Evolutionary conservation across 108 stramenopile species (phyloP), one percentile per base, ranked within the genome.

Genomic region (Aurantiochytrium sp.): DNA sequence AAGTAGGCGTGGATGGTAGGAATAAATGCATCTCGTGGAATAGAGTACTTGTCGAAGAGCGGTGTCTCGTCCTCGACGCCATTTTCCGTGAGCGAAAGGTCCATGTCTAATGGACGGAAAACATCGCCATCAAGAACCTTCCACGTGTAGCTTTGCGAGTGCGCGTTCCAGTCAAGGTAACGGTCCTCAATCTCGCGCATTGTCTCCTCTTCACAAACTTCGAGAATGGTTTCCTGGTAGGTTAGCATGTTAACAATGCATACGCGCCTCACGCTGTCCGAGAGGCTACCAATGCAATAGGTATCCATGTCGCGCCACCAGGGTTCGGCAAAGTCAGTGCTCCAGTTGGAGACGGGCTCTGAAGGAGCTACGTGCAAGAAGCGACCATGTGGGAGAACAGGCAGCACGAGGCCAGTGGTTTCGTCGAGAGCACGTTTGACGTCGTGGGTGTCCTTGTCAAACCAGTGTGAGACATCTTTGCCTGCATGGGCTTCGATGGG

Each of bases 111-210:
- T 12, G 90, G 72, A 5, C 93, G 72, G 55, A 94, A 94, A 5
- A 6, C 45, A 35, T 90, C 92, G 10, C 57, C 72, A 44, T 76
- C 88, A 6, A 94, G 91, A 21, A 88, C 72, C 73, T 94, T 94
- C 94, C 94, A 94, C 2, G 94, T 94, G 92, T 94, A 94, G 89
- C 93, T 94, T 23, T 21, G 72, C 29, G 94, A 93, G 72, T 94
- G 93, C 23, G 92, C 90, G 88, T 94, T 94, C 60, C 88, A 92
- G 23, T 92, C 94, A 45, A 92, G 14, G 89, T 93, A 94, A 21
- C 94, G 92, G 45, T 93, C 92, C 72, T 90, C 58, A 19, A 95
- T 93, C 10, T 93, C 93, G 5, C 45, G 87, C 45, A 95, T 59
- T 25, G 93, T 93, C 72, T 95, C 94, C 87, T 95, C 94, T 42